Conservation (phyloP, 768 basidiomycete genomes). For the Leccinum boreale region DNA sequence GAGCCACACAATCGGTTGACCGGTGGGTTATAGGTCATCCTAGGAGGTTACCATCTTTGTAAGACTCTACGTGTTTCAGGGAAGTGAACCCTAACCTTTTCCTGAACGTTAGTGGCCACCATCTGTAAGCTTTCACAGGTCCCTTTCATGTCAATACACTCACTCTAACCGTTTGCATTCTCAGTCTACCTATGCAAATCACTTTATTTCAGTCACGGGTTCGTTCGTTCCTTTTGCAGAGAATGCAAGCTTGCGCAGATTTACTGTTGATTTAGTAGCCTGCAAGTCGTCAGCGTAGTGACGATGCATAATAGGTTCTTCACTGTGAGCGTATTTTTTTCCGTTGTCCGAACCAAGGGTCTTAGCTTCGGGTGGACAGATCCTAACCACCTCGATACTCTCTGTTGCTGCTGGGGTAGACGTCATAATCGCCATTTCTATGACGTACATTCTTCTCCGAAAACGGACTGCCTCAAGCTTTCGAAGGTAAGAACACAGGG, state of each 20-base stretch:
- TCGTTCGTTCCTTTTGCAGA: background rate
- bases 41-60: slow-evolving; percentile 10
- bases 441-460: slow-evolving; percentile 5
- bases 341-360: background rate
- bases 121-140: background rate
- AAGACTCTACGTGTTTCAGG: background rate
- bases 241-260: background rate
- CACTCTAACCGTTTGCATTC: background rate
- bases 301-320: background rate
- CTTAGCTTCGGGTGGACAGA: background rate
- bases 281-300: background rate
- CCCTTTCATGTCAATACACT: background rate
- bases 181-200: slow-evolving; percentile 6
- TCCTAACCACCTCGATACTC: background rate
- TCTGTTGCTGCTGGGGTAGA: slow-evolving; percentile 6
- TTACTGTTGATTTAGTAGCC: background rate
- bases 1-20: background rate
- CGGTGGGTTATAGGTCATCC: background rate
- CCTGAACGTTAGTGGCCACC: background rate
- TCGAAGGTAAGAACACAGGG: background rate
- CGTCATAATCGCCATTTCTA: background rate
- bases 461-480: background rate
- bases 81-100: background rate
- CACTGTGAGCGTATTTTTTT: background rate
- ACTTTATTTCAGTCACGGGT: slow-evolving; percentile 4